These are phyloP conservation scores for Penicillium salamii DNA, from an alignment of 495 filamentous ascomycete species.

Conservation along the genomic window DNA sequence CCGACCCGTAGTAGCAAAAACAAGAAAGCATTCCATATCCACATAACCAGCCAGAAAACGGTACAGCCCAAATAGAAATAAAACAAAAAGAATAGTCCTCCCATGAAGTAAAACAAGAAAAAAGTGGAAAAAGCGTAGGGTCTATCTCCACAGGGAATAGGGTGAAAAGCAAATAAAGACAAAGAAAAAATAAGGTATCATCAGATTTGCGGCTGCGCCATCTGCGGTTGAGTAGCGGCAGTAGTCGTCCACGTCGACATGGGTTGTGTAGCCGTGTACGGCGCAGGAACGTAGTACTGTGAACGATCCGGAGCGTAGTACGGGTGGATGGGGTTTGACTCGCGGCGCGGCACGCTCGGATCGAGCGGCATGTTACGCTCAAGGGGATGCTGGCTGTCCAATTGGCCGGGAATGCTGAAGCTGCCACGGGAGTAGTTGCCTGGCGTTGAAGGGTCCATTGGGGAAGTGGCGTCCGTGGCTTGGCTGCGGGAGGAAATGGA, in stretches of 20 bases:
- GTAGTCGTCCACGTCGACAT: constrained; percentile 42
- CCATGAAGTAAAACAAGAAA: background rate
- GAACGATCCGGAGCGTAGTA: constrained; percentile 35
- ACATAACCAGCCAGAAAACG: constrained; percentile 5
- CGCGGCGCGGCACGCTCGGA: constrained; percentile 36
- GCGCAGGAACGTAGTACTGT: constrained; percentile 37
- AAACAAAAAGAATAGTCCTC: constrained; percentile 4
- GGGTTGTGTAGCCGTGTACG: constrained; percentile 33
- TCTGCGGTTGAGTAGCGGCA: constrained; percentile 41
- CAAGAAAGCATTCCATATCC: constrained; percentile 1
- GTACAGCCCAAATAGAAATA: constrained; percentile 5
- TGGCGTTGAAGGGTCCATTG: constrained; percentile 40
- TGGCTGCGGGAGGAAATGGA: constrained; percentile 44
- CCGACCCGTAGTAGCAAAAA: constrained; percentile 2
- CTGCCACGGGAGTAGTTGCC: constrained; percentile 39
- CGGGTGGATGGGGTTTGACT: constrained; percentile 37
- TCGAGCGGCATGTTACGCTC: constrained; percentile 40
- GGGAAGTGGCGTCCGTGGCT: constrained; percentile 41
- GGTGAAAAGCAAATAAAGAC: constrained; percentile 2
- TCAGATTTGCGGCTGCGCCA: constrained; percentile 47
- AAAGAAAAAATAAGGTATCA: constrained; percentile 6
- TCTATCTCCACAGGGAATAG: background rate
- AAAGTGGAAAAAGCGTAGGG: background rate
- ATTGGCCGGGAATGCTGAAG: constrained; percentile 37
- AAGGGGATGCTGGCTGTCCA: constrained; percentile 31